These are phyloP conservation scores for Huntiella moniliformis DNA, from an alignment of 2,329 filamentous ascomycete genomes.

Conservation along the genomic window DNA sequence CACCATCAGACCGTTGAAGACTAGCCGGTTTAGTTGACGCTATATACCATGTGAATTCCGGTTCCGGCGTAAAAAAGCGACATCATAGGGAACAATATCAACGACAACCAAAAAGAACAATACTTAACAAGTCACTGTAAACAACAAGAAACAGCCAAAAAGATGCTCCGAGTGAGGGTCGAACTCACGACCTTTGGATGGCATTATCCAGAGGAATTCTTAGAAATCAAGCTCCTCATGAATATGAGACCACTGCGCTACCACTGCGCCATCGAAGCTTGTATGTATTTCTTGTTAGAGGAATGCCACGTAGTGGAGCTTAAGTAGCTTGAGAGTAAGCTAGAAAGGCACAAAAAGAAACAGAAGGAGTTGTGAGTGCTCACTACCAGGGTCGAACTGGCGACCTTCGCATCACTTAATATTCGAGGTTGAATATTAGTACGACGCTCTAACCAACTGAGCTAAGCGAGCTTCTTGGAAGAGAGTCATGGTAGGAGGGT, in stretches of 20 bases:
- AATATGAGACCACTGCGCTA: conserved; percentile 12
- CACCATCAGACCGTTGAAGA: conserved; percentile 1
- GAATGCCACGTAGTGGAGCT: no score
- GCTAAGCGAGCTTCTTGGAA: no score
- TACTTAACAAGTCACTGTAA: neutral
- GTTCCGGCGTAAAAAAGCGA: neutral
- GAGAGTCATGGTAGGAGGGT: no score
- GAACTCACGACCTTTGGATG: conserved; percentile 13
- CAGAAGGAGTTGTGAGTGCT: no score
- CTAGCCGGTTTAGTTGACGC: rapidly evolving
- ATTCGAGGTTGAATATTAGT: no score
- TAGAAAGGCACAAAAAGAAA: no score
- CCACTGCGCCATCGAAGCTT: conserved; percentile 12
- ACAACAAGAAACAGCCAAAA: neutral
- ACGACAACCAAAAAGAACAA: conserved; percentile 20
- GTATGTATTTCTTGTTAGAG: neutral
- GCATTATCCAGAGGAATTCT: conserved; percentile 6
- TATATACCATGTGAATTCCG: neutral
- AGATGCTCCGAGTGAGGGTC: conserved; percentile 13
- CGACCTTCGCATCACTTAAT: no score
- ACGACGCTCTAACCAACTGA: no score
- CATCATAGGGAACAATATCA: no score
- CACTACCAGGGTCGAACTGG: no score
- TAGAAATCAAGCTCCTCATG: conserved; percentile 10
- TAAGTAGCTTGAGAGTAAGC: no score